These are phyloP conservation scores for Boletellus deceptivus DNA, from an alignment of 1,284 basidiomycete species.

Conservation along the genomic window DNA sequence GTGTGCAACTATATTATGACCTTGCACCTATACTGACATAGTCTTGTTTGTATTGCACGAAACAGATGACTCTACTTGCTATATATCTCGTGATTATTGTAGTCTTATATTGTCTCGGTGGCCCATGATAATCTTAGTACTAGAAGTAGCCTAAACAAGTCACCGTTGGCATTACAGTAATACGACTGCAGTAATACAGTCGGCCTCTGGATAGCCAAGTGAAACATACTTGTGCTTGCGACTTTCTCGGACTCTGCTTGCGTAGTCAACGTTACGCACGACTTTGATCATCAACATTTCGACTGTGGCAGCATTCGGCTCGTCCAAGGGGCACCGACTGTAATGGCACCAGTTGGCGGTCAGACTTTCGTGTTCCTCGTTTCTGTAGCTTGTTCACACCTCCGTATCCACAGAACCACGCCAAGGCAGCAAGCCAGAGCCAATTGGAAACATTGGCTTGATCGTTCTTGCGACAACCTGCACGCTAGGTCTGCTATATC, in stretches of 20 bases:
- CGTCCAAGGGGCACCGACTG: background rate
- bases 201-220: background rate
- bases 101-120: slow-evolving; percentile 4
- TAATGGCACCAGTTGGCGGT: slow-evolving; percentile 30
- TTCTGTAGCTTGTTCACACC: background rate
- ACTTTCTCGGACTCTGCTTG: no score
- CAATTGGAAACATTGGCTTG: slow-evolving; percentile 54
- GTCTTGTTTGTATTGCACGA: slow-evolving; percentile 7
- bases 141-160: background rate
- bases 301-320: background rate
- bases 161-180: no score
- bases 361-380: background rate
- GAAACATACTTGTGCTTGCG: no score
- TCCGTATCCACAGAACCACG: slow-evolving; percentile 50
- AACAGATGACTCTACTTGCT: slow-evolving; percentile 4
- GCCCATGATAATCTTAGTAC: background rate
- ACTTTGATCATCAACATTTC: background rate
- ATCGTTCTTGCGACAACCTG: slow-evolving; percentile 61
- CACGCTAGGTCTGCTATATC: slow-evolving; percentile 56
- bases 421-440: slow-evolving; percentile 60
- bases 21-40: slow-evolving; percentile 4
- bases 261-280: background rate
- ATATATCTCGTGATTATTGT: slow-evolving; percentile 11
- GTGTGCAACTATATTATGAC: background rate
- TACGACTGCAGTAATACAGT: no score